Evolutionary conservation across 805 yeast genomes (phyloP).

Genomic region (Cyberlindnera maclurae): DNA sequence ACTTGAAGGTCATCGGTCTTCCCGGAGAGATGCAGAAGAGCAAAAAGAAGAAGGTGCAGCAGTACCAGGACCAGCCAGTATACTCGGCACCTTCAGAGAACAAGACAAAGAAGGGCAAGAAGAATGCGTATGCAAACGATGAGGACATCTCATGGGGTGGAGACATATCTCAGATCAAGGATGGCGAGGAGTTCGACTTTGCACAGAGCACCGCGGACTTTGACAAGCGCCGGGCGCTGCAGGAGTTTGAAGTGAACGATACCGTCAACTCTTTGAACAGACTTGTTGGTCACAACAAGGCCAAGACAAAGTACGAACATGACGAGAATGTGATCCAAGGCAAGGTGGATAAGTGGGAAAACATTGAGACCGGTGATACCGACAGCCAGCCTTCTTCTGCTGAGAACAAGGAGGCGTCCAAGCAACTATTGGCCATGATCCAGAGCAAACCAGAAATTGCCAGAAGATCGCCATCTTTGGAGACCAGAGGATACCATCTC

Average conservation of each 20-base stretch:
- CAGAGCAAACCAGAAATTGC: neutral
- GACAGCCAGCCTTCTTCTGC: constrained; percentile 9
- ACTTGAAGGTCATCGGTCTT: constrained; percentile 49
- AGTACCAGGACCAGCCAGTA: neutral
- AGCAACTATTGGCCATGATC: constrained; percentile 6
- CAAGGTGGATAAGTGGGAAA: constrained; percentile 16
- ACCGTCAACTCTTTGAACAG: constrained; percentile 51
- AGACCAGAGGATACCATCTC: constrained; percentile 4
- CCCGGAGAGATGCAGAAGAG: constrained; percentile 30
- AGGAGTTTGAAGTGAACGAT: constrained; percentile 64
- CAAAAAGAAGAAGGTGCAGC: constrained; percentile 3
- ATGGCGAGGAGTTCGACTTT: constrained; percentile 72
- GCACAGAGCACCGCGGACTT: constrained; percentile 74
- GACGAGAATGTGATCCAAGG: constrained; percentile 58
- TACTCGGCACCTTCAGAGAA: constrained; percentile 5
- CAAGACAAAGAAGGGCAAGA: constrained; percentile 6
- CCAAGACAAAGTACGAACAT: constrained; percentile 48
- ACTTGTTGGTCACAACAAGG: constrained; percentile 68
- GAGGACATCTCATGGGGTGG: constrained; percentile 38
- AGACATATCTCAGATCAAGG: constrained; percentile 40
- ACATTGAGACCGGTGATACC: constrained; percentile 5
- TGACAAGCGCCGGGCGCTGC: constrained; percentile 74
- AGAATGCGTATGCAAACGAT: constrained; percentile 2
- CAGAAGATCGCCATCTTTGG: constrained; percentile 12
- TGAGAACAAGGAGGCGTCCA: constrained; percentile 4